Percentiles rank a stretch among this genome's conserved stretches.
phyloP scores from a whole-genome alignment of 352 stramenopile genomes.

The Globisporangium middletonii region DNA sequence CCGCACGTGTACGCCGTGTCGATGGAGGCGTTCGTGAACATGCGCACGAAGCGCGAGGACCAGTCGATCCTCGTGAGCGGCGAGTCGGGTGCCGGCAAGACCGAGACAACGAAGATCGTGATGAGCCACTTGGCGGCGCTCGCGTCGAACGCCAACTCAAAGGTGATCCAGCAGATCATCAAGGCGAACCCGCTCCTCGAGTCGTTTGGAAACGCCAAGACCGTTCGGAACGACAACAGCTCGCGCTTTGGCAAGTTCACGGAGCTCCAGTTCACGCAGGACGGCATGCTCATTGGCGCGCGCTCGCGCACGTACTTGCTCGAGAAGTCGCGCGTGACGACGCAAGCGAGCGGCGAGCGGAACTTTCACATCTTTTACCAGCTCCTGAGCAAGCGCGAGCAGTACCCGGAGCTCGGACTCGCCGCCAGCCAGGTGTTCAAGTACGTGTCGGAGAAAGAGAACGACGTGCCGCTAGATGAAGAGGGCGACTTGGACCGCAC shows the following conservation, averaged over 20 bases:
- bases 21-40: conserved; percentile 84
- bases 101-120: conserved; percentile 95
- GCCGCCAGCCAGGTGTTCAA: conserved; percentile 42
- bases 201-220: conserved; percentile 86
- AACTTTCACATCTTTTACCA: conserved; percentile 96
- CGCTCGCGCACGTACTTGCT: conserved; percentile 88
- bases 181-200: conserved; percentile 87
- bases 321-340: conserved; percentile 90
- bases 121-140: conserved; percentile 91
- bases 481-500: conserved; percentile 68
- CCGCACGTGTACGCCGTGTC: conserved; percentile 85
- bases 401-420: conserved; percentile 59
- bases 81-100: conserved; percentile 95
- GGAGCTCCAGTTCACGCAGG: conserved; percentile 72
- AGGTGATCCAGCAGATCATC: conserved; percentile 94
- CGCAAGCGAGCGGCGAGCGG: conserved; percentile 77
- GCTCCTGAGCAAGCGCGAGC: conserved; percentile 54
- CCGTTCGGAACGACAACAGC: conserved; percentile 83
- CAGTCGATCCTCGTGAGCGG: conserved; percentile 95
- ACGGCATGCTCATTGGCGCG: conserved; percentile 72
- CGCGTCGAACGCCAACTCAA: conserved; percentile 71
- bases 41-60: conserved; percentile 70
- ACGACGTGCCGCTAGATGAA: conserved; percentile 37
- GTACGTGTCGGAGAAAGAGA: conserved; percentile 45
- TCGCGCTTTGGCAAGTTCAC: conserved; percentile 87